Percentiles rank a stretch among this genome's conserved stretches.
These are phyloP conservation scores for Hyphodiscus hymeniophilus DNA, from an alignment of 495 filamentous ascomycete species.

Conservation along the genomic window DNA sequence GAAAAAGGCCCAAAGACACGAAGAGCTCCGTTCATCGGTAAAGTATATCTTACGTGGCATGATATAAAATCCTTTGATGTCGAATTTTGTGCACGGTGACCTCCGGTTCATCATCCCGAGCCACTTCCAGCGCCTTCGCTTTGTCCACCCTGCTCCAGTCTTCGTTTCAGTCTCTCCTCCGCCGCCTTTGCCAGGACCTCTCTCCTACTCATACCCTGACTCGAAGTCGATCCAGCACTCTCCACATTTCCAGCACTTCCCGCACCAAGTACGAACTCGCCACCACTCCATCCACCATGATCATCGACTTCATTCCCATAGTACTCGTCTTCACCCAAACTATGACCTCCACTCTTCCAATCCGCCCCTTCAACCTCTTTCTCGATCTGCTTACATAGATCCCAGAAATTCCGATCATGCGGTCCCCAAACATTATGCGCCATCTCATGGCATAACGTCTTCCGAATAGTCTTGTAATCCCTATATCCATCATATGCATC, in stretches of 20 bases:
- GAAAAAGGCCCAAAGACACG: too few relatives aligned
- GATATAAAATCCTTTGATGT: too few relatives aligned
- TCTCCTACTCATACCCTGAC: slow-evolving; percentile 40
- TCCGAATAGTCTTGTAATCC: slow-evolving; percentile 82
- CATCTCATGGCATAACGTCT: slow-evolving; percentile 91
- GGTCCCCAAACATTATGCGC: slow-evolving; percentile 81
- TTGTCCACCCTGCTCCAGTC: slow-evolving; percentile 17
- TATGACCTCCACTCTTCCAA: slow-evolving; percentile 60
- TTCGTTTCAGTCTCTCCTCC: slow-evolving; percentile 46
- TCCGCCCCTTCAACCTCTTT: slow-evolving; percentile 72
- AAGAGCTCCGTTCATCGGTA: too few relatives aligned
- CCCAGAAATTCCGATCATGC: slow-evolving; percentile 86
- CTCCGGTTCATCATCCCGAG: slow-evolving; percentile 7
- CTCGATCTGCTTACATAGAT: slow-evolving; percentile 77
- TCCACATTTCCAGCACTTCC: slow-evolving; percentile 24
- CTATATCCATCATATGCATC: slow-evolving; percentile 92
- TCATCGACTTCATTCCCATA: slow-evolving; percentile 60
- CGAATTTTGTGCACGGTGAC: too few relatives aligned
- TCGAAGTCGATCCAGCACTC: slow-evolving; percentile 23
- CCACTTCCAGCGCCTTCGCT: slow-evolving; percentile 8
- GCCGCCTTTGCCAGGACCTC: slow-evolving; percentile 70
- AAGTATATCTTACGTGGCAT: too few relatives aligned
- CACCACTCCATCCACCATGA: slow-evolving; percentile 80
- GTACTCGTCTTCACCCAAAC: slow-evolving; percentile 57
- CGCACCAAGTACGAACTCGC: slow-evolving; percentile 75